Conservation (phyloP, 371 early-diverging fungal genomes). For the Rhizopus delemar region DNA sequence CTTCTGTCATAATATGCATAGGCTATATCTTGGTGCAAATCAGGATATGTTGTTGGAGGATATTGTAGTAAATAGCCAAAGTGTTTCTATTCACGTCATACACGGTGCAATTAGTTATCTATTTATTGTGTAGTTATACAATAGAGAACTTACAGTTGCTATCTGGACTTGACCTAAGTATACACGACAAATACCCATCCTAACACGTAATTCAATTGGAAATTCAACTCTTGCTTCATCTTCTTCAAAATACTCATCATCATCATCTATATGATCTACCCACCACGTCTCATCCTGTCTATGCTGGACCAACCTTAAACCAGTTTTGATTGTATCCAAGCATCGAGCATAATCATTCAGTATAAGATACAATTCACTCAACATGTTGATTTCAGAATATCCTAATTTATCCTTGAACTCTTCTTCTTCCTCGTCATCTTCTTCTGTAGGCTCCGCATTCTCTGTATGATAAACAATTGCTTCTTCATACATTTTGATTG, state of each 20-base stretch:
- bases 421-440: conserved; percentile 36
- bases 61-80: conserved; percentile 63
- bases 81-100: conserved; percentile 53
- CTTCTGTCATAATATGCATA: conserved; percentile 76
- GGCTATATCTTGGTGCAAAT: conserved; percentile 81
- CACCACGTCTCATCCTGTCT: conserved; percentile 68
- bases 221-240: conserved; percentile 48
- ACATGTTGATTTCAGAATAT: conserved; percentile 81
- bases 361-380: conserved; percentile 82
- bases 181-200: conserved; percentile 82
- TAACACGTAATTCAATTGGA: conserved; percentile 82
- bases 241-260: conserved; percentile 54
- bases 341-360: conserved; percentile 73
- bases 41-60: conserved; percentile 64
- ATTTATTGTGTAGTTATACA: not conserved
- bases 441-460: conserved; percentile 27
- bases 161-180: conserved; percentile 66
- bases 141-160: conserved; percentile 57
- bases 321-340: conserved; percentile 68
- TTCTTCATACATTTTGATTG: conserved; percentile 57
- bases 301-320: conserved; percentile 68
- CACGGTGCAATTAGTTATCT: not conserved
- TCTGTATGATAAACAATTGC: conserved; percentile 45
- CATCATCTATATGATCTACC: conserved; percentile 51
- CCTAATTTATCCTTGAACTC: conserved; percentile 54